Evolutionary conservation across 495 filamentous ascomycete genomes (phyloP), one percentile per base, ranked within the genome.

Genomic region (Neurospora intermedia): DNA sequence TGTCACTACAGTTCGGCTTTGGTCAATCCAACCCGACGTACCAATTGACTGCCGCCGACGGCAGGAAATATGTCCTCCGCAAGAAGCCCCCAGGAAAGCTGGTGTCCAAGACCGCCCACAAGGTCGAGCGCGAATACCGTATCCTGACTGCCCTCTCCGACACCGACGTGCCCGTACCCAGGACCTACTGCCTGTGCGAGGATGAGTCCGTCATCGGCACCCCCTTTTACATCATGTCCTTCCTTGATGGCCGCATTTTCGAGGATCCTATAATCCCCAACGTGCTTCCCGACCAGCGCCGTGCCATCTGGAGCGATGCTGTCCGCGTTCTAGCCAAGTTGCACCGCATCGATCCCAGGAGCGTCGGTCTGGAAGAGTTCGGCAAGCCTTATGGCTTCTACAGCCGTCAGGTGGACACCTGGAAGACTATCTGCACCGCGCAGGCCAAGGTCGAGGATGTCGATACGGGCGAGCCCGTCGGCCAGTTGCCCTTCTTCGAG

Each of bases 1-100:
- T n/a, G 18, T 18, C n/a, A 54, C 9, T 43, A 11, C 81, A 98
- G 91, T 99, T 98, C 79, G 92, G 94, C 76, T 99, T 95, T 79
- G 96, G 96, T 70, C 96, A 98, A 83, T 97, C 93, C 66, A 99
- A 98, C 80, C 96, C 96, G 40, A 98, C 96, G 9, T 98, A 98
- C 84, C 92, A 93, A 72, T 85, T 98, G 74, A 96, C 89, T 11
- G 88, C 88, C 73, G 82, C 87, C 72, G 84, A 89, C 80, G 89
- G 89, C 72, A 78, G 81, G 74, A 88, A 88, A 75, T 97, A 90
- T 81, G 95, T 97, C 10, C 84, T 98, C 80, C 92, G 95, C 77
- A 98, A 99, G 87, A 98, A 98, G 83, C 96, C 96, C 11, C 94
- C 95, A 3, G 95, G 96, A 76, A 88, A 90, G 82, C 90, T 99